Base-by-base conservation (phyloP, 345 rosid genomes). In the Noccaea caerulescens region DNA sequence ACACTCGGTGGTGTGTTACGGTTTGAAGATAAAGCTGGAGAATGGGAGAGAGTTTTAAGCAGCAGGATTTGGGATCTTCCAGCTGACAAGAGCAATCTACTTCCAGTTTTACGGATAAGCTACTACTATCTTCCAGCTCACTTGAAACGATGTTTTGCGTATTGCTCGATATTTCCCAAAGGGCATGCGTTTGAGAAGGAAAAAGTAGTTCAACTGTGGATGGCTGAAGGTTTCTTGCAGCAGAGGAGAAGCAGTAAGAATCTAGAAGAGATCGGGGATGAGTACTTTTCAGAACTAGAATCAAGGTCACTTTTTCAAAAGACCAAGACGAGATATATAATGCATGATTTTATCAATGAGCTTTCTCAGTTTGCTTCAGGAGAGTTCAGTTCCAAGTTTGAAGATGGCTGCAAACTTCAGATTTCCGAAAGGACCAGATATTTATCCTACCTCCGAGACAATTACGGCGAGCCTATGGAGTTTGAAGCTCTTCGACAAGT, bases 291-390 rank as follows among this genome's bases (percentile, higher is more conserved):
- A 25, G 80, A 80, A 68, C 51, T 80, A 10, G 41, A 47, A 34
- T 67, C 78, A 62, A 72, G 77, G 72, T 80, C 77, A 0, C 76
- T 80, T 16, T 68, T 80, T 4, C 80, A 80, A 41, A 71, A 76
- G 67, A 51, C 13, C 34, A 43, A 58, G 14, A 37, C 80, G 0
- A 78, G 72, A 9, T 79, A 76, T 7, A 27, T 62, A 2, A 82
- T 77, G 85, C 85, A 80, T 58, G 83, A 82, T 18, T 75, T 74
- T 46, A 36, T 82, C 49, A 66, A 27, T 20, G 82, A 83, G 49
- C 69, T 83, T 12, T 71, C 84, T 51, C 72, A 69, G 6, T 76
- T 46, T 80, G 82, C 79, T 7, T 56, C 82, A 7, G 75, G 80
- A 62, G 77, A 76, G 25, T 72, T 52, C 63, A 73, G 81, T 65